Conservation (phyloP, 305 asterid species). For the Solanum aculeatissimum region DNA sequence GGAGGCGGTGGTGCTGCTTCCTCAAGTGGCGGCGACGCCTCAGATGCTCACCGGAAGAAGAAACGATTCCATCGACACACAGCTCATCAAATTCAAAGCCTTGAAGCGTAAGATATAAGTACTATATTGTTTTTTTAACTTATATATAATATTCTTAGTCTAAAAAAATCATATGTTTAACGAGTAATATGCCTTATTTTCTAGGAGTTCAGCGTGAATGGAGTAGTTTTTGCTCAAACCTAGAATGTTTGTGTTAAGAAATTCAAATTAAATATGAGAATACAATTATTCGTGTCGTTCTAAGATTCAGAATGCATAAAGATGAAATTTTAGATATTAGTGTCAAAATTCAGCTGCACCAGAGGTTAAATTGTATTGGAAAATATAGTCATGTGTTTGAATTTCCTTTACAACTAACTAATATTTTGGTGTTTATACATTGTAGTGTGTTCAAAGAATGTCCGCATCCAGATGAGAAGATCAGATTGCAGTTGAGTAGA, state of each 20-base stretch:
- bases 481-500: slow-evolving; percentile 63
- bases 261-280: background rate
- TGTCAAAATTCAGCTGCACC: background rate
- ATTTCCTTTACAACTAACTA: background rate
- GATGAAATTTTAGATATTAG: background rate
- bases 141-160: no score
- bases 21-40: slow-evolving; percentile 27
- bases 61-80: slow-evolving; percentile 91
- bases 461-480: slow-evolving; percentile 96
- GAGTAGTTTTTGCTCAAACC: background rate
- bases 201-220: background rate
- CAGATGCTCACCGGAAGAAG: slow-evolving; percentile 48
- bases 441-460: slow-evolving; percentile 69
- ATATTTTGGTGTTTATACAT: background rate
- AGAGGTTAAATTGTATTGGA: background rate
- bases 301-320: background rate
- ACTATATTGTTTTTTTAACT: no score
- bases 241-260: background rate
- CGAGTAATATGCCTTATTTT: background rate
- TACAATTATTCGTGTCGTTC: background rate
- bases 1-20: slow-evolving; percentile 46
- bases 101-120: slow-evolving; percentile 52
- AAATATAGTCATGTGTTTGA: background rate
- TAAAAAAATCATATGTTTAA: no score
- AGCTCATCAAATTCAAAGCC: slow-evolving; percentile 81